Evolutionary conservation across 1,139 yeast species (phyloP).

Genomic region (Yamadazyma mexicana): DNA sequence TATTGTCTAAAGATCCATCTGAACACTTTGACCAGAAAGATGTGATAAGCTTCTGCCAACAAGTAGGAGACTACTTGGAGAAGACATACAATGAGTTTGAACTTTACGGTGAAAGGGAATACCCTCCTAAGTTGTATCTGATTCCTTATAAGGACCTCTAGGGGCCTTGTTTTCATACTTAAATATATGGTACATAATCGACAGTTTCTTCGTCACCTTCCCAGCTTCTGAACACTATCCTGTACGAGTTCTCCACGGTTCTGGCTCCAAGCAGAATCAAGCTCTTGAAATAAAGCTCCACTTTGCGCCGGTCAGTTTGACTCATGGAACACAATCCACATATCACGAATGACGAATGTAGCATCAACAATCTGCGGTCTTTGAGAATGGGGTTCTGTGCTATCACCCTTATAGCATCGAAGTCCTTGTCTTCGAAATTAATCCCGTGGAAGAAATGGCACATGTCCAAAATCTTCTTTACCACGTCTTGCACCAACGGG

Average conservation of each 20-base stretch:
- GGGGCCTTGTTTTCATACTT: neutral
- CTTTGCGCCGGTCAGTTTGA: slow-evolving; percentile 9
- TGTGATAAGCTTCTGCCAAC: slow-evolving; percentile 32
- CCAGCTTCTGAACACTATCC: slow-evolving; percentile 13
- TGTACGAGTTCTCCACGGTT: slow-evolving; percentile 10
- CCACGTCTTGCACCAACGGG: slow-evolving; percentile 18
- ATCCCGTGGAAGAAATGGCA: slow-evolving; percentile 13
- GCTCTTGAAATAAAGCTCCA: slow-evolving; percentile 14
- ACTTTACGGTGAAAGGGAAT: slow-evolving; percentile 24
- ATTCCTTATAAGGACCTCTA: slow-evolving; percentile 16
- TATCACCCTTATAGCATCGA: slow-evolving; percentile 4
- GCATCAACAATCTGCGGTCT: slow-evolving; percentile 17
- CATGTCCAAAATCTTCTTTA: slow-evolving; percentile 15
- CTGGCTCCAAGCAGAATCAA: slow-evolving; percentile 15
- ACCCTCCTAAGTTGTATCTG: slow-evolving; percentile 18
- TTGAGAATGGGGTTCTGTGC: neutral
- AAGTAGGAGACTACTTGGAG: slow-evolving; percentile 33
- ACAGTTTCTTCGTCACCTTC: slow-evolving; percentile 10
- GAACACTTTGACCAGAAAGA: slow-evolving; percentile 39
- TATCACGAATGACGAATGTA: slow-evolving; percentile 16
- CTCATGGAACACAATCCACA: slow-evolving; percentile 16
- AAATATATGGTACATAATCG: slow-evolving; percentile 19
- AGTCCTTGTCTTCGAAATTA: slow-evolving; percentile 11
- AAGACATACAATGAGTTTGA: slow-evolving; percentile 47
- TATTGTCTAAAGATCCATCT: no score